These are phyloP conservation scores for Mollisia scopiformis DNA, from an alignment of 2,329 filamentous ascomycete genomes.

Conservation along the genomic window DNA sequence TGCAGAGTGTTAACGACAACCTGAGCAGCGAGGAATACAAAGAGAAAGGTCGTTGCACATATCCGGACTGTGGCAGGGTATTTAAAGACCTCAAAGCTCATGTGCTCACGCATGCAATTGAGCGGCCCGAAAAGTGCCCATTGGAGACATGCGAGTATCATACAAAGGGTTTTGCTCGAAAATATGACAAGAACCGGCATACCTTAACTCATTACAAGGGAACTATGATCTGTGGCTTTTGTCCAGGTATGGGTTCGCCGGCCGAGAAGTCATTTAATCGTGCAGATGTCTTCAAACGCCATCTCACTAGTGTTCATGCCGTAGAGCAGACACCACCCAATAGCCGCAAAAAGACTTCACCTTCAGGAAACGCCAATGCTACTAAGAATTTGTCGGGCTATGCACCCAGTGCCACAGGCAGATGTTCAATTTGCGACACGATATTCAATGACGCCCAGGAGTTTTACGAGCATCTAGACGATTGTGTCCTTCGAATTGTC, in stretches of 20 bases:
- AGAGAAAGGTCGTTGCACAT: conserved; percentile 48
- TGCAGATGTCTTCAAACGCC: conserved; percentile 95
- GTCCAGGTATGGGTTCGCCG: conserved; percentile 81
- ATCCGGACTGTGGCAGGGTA: conserved; percentile 59
- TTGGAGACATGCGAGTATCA: conserved; percentile 94
- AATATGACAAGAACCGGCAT: conserved; percentile 97
- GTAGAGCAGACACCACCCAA: conserved; percentile 96
- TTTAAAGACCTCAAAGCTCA: conserved; percentile 78
- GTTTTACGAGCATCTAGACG: conserved; percentile 93
- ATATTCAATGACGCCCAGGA: conserved; percentile 88
- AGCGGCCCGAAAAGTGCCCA: conserved; percentile 94
- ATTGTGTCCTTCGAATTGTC: conserved; percentile 72
- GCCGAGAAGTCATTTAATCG: conserved; percentile 95
- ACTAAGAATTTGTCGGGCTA: conserved; percentile 67
- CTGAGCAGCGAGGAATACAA: conserved; percentile 35
- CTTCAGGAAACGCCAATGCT: conserved; percentile 28
- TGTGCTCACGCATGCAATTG: conserved; percentile 93
- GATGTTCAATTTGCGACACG: conserved; percentile 88
- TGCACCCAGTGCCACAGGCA: conserved; percentile 77
- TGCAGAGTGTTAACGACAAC: too few species aligned
- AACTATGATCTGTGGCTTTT: conserved; percentile 97
- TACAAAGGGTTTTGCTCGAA: conserved; percentile 89
- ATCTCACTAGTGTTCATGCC: conserved; percentile 87
- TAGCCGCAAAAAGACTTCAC: conserved; percentile 69
- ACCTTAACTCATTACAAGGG: conserved; percentile 97